Base-by-base conservation (phyloP, 2,329 filamentous ascomycete species). In the Sporothrix schenckii region DNA sequence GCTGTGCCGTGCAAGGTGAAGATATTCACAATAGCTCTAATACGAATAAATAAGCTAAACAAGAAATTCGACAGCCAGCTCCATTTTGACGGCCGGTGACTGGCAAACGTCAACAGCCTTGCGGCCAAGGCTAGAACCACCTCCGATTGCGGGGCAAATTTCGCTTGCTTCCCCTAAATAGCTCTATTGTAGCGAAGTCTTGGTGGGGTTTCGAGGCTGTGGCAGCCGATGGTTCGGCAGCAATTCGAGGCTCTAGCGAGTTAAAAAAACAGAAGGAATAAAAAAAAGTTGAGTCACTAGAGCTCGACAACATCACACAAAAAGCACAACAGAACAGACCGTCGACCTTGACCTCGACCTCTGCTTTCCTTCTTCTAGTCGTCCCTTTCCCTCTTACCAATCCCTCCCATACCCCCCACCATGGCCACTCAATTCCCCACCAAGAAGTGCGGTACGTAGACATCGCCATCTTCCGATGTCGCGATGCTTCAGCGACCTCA, bases 381-480 rank as follows among this genome's bases (percentile, higher is more conserved):
- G 10, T n/a, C 30, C 30, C 41, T 44, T 24, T 58, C 53, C 34
- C 14, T 19, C 41, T 44, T 11, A 16, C 16, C 4, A 16, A 3
- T n/a, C 27, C 7, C 41, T 19, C 39, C 39, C n/a, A 13, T 39
- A 21, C 19, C 30, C 30, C 16, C 60, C 34, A 52, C 27, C 60
- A 75, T 74, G 73, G 67, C 71, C 14, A 21, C 69, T 30, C 66
- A 58, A 16, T 73, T 75, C 24, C 74, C 74, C 7, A 72, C 68
- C 24, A 75, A 75, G 74, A 75, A 75, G 66, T 73, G 72, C 70
- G 74, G 74, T 75, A 70, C 6, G 74, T 73, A 27, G 34, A 47
- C 6, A 13, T 19, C n/a, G 3, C n/a, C 19, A 63, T 60, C 7
- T 66, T 13, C 3, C 27, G 27, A 58, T 58, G 7, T 58, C 39